These are phyloP conservation scores for Sclerospora graminicola DNA, from an alignment of 352 stramenopile species.

Conservation along the genomic window DNA sequence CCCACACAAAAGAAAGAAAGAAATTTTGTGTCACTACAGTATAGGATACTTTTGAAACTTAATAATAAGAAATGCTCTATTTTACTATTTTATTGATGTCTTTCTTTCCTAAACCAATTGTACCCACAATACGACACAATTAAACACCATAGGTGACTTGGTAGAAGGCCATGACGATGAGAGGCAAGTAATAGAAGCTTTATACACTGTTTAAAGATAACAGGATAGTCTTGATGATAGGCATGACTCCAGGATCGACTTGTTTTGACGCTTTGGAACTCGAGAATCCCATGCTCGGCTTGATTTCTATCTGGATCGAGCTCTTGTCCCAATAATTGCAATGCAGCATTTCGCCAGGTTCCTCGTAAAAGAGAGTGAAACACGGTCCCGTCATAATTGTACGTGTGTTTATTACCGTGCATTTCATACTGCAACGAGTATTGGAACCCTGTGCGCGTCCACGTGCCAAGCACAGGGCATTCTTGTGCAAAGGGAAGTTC, in stretches of 20 bases:
- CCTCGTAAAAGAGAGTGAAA: constrained; percentile 29
- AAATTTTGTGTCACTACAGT: background rate
- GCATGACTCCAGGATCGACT: constrained; percentile 29
- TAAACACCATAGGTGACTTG: constrained; percentile 29
- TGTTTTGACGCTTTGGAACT: constrained; percentile 23
- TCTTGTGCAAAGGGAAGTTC: constrained; percentile 45
- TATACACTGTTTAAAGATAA: constrained; percentile 25
- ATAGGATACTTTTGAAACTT: no score
- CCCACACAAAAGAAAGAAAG: no score
- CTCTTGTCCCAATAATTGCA: constrained; percentile 11
- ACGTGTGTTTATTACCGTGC: constrained; percentile 37
- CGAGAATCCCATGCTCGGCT: constrained; percentile 29
- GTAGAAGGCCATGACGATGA: constrained; percentile 17
- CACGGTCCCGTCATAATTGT: constrained; percentile 38
- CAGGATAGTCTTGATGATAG: constrained; percentile 32
- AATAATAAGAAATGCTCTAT: background rate
- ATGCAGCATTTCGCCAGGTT: constrained; percentile 41
- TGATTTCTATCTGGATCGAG: constrained; percentile 12
- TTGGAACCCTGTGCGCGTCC: constrained; percentile 26
- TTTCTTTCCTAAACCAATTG: constrained; percentile 25
- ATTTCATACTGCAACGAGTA: constrained; percentile 50
- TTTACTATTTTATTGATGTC: constrained; percentile 2
- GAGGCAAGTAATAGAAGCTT: constrained; percentile 29
- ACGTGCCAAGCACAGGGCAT: constrained; percentile 34
- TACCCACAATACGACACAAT: constrained; percentile 37